These are phyloP conservation scores for Chytriomyces hyalinus DNA, from an alignment of 192 early-diverging fungal genomes.

Conservation along the genomic window DNA sequence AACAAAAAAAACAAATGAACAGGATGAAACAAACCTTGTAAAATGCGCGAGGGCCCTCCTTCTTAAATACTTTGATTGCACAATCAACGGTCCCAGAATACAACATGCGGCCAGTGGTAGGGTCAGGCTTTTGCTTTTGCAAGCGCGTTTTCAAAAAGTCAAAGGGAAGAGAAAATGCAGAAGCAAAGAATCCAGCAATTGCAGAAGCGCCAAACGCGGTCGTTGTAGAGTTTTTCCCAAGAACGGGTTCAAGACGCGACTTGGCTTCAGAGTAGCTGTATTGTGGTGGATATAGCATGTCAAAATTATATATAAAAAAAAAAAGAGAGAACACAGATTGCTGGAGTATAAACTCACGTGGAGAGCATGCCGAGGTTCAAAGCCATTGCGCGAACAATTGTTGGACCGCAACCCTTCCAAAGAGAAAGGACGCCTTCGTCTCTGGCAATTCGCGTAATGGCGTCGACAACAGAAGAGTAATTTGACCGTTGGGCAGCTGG, in stretches of 20 bases:
- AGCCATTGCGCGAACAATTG: conserved; percentile 57
- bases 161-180: conserved; percentile 58
- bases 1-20: too few species aligned
- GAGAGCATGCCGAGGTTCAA: conserved; percentile 62
- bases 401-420: conserved; percentile 53
- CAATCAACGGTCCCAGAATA: conserved; percentile 60
- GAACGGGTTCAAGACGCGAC: conserved; percentile 39
- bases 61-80: conserved; percentile 50
- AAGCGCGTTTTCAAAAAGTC: conserved; percentile 64
- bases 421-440: conserved; percentile 54
- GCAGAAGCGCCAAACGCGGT: conserved; percentile 53
- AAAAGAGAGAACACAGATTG: conserved; percentile 13
- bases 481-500: conserved; percentile 48
- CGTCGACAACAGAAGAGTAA: conserved; percentile 53
- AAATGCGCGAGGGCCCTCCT: conserved; percentile 56
- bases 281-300: conserved; percentile 12
- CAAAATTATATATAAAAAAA: not conserved
- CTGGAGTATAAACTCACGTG: not conserved
- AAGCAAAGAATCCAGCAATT: conserved; percentile 64
- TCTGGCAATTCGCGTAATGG: conserved; percentile 43
- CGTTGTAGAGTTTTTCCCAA: conserved; percentile 39
- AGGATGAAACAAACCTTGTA: conserved; percentile 50
- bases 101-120: conserved; percentile 40
- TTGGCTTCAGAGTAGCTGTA: conserved; percentile 50
- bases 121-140: conserved; percentile 58